These are phyloP conservation scores for Fusarium sp. DNA, from an alignment of 2,329 filamentous ascomycete species.

Conservation along the genomic window DNA sequence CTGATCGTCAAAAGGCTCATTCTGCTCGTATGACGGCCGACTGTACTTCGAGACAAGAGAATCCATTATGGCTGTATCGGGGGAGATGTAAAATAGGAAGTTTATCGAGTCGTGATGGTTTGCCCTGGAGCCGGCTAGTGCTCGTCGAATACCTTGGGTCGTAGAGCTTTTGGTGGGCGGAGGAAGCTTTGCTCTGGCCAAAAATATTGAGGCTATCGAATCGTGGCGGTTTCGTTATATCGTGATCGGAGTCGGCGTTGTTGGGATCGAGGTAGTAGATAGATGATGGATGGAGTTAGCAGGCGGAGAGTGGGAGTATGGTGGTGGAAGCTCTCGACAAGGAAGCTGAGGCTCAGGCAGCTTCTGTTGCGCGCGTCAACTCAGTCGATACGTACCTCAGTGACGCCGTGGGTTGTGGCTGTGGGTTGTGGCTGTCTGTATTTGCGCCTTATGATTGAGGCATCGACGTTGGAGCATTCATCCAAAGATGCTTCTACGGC, in stretches of 20 bases:
- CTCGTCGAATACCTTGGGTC: conserved; percentile 10
- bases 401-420: conserved; percentile 1
- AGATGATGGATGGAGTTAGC: conserved; percentile 2
- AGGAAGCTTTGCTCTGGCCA: conserved; percentile 1
- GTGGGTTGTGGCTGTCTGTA: not conserved
- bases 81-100: not conserved
- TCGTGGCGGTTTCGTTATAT: conserved; percentile 20
- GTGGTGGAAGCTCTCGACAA: conserved; percentile 40
- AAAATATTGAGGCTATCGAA: conserved; percentile 6
- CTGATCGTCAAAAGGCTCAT: conserved; percentile 76
- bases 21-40: conserved; percentile 74
- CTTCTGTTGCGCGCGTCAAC: conserved; percentile 56
- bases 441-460: conserved; percentile 3
- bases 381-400: conserved; percentile 27
- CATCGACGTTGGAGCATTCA: not conserved
- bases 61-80: conserved; percentile 71
- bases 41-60: conserved; percentile 92
- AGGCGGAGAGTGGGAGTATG: conserved; percentile 13
- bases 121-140: conserved; percentile 18
- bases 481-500: not conserved
- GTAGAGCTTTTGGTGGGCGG: conserved; percentile 11
- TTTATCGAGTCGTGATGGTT: conserved; percentile 18
- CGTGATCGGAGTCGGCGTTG: conserved; percentile 20
- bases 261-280: conserved; percentile 12
- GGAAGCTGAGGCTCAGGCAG: conserved; percentile 52